Conservation (phyloP, 129 eudicot genomes). For the Lactuca saligna region DNA sequence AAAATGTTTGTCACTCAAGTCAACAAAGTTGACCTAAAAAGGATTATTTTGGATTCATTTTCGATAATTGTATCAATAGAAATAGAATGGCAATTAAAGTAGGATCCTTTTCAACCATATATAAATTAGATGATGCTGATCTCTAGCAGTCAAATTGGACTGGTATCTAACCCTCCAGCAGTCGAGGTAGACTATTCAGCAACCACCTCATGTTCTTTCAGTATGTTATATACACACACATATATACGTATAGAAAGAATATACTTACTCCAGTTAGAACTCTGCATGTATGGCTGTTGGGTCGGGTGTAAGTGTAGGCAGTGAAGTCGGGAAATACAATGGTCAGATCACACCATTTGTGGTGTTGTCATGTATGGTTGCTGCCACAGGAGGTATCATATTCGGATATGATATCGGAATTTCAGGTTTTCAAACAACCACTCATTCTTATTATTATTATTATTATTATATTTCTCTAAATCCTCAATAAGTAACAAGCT, state of each 20-base stretch:
- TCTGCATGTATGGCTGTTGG: slow-evolving; percentile 48
- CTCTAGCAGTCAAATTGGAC: slow-evolving; percentile 33
- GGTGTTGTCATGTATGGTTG: slow-evolving; percentile 62
- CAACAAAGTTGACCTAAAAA: not conserved
- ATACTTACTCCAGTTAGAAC: not conserved
- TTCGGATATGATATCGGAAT: slow-evolving; percentile 79
- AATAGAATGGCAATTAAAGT: no score
- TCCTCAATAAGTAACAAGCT: slow-evolving; percentile 5
- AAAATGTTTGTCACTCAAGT: not conserved
- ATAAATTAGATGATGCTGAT: not conserved
- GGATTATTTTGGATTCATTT: not conserved
- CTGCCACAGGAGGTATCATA: slow-evolving; percentile 70
- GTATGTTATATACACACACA: not conserved
- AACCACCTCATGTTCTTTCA: slow-evolving; percentile 22
- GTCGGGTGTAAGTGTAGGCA: slow-evolving; percentile 20
- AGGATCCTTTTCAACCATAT: not conserved
- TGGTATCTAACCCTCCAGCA: slow-evolving; percentile 17
- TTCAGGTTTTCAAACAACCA: slow-evolving; percentile 42
- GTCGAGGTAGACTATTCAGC: slow-evolving; percentile 24
- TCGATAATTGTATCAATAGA: no score
- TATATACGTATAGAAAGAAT: not conserved
- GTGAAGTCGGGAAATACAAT: slow-evolving; percentile 35
- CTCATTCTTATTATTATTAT: not conserved
- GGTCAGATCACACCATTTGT: slow-evolving; percentile 57
- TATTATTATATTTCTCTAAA: not conserved